Base-by-base conservation (phyloP, 495 filamentous ascomycete species). In the Astrothelium subdiscretum region DNA sequence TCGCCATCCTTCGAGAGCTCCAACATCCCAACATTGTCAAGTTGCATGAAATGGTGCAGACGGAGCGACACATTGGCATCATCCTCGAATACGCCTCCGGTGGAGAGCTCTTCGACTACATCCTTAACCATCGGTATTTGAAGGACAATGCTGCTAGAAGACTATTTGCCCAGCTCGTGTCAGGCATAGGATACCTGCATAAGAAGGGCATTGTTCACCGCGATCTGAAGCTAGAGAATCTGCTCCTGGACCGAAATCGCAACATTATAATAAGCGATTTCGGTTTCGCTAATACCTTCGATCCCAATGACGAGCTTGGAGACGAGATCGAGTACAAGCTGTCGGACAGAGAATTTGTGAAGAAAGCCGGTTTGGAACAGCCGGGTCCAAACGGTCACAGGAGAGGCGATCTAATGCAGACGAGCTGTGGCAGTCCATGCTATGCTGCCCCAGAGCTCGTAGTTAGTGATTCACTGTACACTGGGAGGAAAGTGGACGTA, bases 211-310 rank as follows among this genome's bases (percentile, higher is more conserved):
- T 99, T 70, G 92, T 99, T 26, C 94, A 99, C 69, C 87, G 94
- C 69, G 94, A 99, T 76, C 78, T 99, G 59, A 99, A 99, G 74
- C 79, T 99, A 63, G 94, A 99, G 75, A 99, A 99, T 72, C 73
- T 99, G 69, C 79, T 99, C 22, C 84, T 99, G 57, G 94, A 99
- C 75, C 84, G 94, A 22, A 96, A 99, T 68, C 85, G 89, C 51
- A 99, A 99, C 75, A 97, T 99, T 71, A 97, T 99, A 76, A 97
- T 99, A 73, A 97, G 94, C 0, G 94, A 99, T 75, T 99, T 99
- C 73, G 94, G 94, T 3, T 99, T 99, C 74, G 94, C 94, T 57
- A 99, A 99, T 72, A 97, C 91, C 3, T 99, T 99, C 71, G 86
- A 96, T 71, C 85, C 94, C 1, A 70, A 76, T 31, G 95, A 98